Evolutionary conservation across 2,329 filamentous ascomycete genomes (phyloP).

Genomic region (Fusarium clavum): DNA sequence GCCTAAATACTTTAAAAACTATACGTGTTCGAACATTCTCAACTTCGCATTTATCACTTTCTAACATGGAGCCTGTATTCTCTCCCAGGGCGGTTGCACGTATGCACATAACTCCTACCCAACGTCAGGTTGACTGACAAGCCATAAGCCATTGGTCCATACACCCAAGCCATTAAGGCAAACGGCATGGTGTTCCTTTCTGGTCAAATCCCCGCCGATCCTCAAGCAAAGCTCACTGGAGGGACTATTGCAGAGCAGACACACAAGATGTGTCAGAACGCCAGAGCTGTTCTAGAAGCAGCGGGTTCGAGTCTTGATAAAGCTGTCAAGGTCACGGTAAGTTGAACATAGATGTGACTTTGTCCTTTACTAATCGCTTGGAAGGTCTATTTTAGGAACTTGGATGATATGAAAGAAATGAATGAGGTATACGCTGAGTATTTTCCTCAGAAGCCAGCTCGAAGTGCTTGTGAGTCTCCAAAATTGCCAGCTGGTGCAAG

Average conservation of each 20-base stretch:
- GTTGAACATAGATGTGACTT: background rate
- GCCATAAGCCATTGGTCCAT: slow-evolving; percentile 22
- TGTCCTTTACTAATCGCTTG: background rate
- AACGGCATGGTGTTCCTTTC: slow-evolving; percentile 73
- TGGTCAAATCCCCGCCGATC: slow-evolving; percentile 74
- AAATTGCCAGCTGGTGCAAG: slow-evolving; percentile 27
- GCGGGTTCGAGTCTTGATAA: slow-evolving; percentile 71
- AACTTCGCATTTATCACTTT: background rate
- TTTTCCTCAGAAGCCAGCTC: slow-evolving; percentile 35
- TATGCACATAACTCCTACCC: background rate
- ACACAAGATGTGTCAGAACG: slow-evolving; percentile 57
- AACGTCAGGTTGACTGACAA: background rate
- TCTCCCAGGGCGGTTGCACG: slow-evolving; percentile 18
- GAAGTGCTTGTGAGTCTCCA: slow-evolving; percentile 17
- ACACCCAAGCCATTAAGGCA: slow-evolving; percentile 39
- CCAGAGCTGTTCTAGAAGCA: slow-evolving; percentile 74
- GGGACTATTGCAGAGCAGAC: slow-evolving; percentile 63
- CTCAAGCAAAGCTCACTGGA: slow-evolving; percentile 66
- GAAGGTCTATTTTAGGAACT: slow-evolving; percentile 24
- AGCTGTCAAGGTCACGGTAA: slow-evolving; percentile 71
- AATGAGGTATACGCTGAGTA: slow-evolving; percentile 33
- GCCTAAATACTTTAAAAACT: background rate
- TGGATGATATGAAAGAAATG: slow-evolving; percentile 32
- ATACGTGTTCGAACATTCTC: background rate
- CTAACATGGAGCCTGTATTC: slow-evolving; percentile 25